Conservation (phyloP, 306 rosid genomes). For the Cicer pinnatifidum region DNA sequence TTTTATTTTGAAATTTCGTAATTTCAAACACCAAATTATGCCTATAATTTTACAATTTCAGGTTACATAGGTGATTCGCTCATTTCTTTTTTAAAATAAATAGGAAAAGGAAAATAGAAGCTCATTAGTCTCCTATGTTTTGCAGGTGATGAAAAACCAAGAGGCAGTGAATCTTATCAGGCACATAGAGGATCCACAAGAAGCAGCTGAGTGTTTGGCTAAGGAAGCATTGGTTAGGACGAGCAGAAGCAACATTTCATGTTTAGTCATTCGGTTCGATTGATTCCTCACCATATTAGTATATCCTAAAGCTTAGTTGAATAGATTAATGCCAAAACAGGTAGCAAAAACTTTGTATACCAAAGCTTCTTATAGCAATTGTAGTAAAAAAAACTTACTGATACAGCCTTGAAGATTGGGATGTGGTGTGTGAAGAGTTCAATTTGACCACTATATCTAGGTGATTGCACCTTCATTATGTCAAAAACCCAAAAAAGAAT, state of each 20-base stretch:
- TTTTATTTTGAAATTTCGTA: not conserved
- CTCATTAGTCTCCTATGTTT: conserved; percentile 17
- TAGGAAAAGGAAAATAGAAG: not conserved
- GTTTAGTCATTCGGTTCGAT: conserved; percentile 84
- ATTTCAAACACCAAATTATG: not conserved
- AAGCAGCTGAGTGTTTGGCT: conserved; percentile 83
- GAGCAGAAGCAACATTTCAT: conserved; percentile 75
- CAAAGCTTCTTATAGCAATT: not conserved
- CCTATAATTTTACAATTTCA: not conserved
- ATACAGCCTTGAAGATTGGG: not conserved
- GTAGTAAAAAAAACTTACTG: not conserved
- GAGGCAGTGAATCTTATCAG: conserved; percentile 87
- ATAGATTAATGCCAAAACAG: conserved; percentile 1
- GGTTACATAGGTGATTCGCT: not conserved
- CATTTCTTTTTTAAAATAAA: not conserved
- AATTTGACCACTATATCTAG: conserved; percentile 1
- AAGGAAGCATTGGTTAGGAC: conserved; percentile 75
- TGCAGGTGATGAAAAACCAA: conserved; percentile 79
- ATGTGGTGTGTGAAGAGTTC: not conserved
- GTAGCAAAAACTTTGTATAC: conserved; percentile 3
- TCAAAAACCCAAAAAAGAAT: not conserved
- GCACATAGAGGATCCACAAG: conserved; percentile 77
- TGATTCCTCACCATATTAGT: conserved; percentile 30
- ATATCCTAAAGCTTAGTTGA: not conserved
- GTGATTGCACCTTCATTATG: conserved; percentile 23